A percentile compares a stretch with the other conserved stretches of the same genome.
Evolutionary conservation across 2,329 filamentous ascomycete genomes (phyloP).

Genomic region (Bipolaris sorokiniana): DNA sequence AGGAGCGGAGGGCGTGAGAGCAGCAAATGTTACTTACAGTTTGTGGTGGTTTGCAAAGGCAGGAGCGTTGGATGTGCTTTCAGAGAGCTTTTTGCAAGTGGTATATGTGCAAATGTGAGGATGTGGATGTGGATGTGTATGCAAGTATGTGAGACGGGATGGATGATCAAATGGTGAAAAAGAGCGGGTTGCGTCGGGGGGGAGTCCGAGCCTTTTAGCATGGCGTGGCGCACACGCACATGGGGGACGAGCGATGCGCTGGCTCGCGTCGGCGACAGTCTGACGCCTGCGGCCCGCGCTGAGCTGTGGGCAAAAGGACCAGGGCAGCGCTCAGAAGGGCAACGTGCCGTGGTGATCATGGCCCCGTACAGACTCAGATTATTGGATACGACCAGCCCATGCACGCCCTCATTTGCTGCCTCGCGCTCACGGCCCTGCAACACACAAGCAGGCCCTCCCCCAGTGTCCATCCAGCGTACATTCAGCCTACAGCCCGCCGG

Average conservation of each 20-base stretch:
- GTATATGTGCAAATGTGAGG: no score
- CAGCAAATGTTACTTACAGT: slow-evolving; percentile 27
- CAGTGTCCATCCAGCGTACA: slow-evolving; percentile 1
- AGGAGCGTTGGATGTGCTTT: slow-evolving; percentile 18
- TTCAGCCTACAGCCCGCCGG: slow-evolving; percentile 12
- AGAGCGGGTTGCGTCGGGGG: slow-evolving; percentile 25
- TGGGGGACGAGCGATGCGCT: slow-evolving; percentile 36
- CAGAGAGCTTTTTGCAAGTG: slow-evolving; percentile 10
- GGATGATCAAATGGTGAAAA: slow-evolving; percentile 39
- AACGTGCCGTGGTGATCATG: slow-evolving; percentile 35
- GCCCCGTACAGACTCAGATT: slow-evolving; percentile 1
- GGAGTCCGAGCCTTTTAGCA: slow-evolving; percentile 32
- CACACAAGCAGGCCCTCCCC: background rate
- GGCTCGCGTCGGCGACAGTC: slow-evolving; percentile 41
- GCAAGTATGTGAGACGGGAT: slow-evolving; percentile 5
- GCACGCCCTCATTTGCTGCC: slow-evolving; percentile 37
- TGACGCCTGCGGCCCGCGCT: slow-evolving; percentile 34
- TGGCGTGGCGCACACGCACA: background rate
- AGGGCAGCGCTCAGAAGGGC: slow-evolving; percentile 34
- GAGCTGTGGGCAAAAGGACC: slow-evolving; percentile 30
- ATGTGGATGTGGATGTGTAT: no score
- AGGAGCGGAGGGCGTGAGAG: slow-evolving; percentile 14
- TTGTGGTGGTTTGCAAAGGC: slow-evolving; percentile 8
- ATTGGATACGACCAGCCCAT: slow-evolving; percentile 26
- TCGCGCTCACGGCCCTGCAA: slow-evolving; percentile 17